Evolutionary conservation across 176 grass and related monocot species (phyloP).

Genomic region (barley (Hordeum vulgare)): MorexV3_pseudomolecules_assembly NC_058521.1:535997724-535998223

Average conservation of each 20-base stretch:
- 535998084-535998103: slow-evolving; percentile 15
- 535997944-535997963: background rate
- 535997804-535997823: slow-evolving; percentile 33
- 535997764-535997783: slow-evolving; percentile 1
- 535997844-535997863: slow-evolving; percentile 73
- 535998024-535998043: slow-evolving; percentile 90
- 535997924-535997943: background rate
- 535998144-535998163: background rate
- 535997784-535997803: slow-evolving; percentile 15
- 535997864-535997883: slow-evolving; percentile 80
- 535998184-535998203: slow-evolving; percentile 7
- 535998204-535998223: slow-evolving; percentile 13
- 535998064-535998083: slow-evolving; percentile 91
- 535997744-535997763: background rate
- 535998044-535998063: slow-evolving; percentile 83
- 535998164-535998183: background rate
- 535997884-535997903: slow-evolving; percentile 97
- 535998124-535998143: slow-evolving; percentile 11
- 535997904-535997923: slow-evolving; percentile 38
- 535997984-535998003: slow-evolving; percentile 60
- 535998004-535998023: slow-evolving; percentile 77
- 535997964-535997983: background rate
- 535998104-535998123: background rate
- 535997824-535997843: slow-evolving; percentile 82
- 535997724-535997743: slow-evolving; percentile 38